Evolutionary conservation across 495 filamentous ascomycete genomes (phyloP).

Genomic region (Baudoinia panamericana): DNA sequence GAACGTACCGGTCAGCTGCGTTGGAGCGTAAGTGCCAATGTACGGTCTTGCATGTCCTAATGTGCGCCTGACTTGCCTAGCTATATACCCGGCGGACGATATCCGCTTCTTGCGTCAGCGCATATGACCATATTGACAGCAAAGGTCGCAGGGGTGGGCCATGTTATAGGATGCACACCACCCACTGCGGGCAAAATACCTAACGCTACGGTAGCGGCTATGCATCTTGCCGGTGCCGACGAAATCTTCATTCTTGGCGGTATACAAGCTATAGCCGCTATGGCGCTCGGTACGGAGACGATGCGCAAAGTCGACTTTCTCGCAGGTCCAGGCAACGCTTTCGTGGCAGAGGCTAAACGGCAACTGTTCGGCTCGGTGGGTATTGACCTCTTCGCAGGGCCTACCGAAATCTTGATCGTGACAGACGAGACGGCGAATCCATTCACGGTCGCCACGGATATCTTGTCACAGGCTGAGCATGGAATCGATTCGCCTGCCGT

Average conservation of each 20-base stretch:
- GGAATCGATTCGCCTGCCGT: constrained; percentile 36
- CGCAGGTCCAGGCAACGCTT: constrained; percentile 42
- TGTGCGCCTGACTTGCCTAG: no score
- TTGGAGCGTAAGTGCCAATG: no score
- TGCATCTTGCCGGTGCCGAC: constrained; percentile 41
- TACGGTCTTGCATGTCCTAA: no score
- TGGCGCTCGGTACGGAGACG: constrained; percentile 55
- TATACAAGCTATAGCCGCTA: constrained; percentile 46
- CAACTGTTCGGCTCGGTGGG: constrained; percentile 43
- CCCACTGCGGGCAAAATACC: constrained; percentile 40
- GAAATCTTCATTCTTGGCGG: constrained; percentile 41
- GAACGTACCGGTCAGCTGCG: constrained; percentile 5
- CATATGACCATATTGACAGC: constrained; percentile 47
- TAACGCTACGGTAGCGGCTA: constrained; percentile 38
- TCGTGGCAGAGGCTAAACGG: constrained; percentile 42
- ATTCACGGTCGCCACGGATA: constrained; percentile 38
- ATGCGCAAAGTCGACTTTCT: constrained; percentile 41
- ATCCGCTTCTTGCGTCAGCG: constrained; percentile 41
- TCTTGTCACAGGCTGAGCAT: constrained; percentile 42
- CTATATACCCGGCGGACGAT: constrained; percentile 42
- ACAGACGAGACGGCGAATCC: constrained; percentile 39
- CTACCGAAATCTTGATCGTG: constrained; percentile 43
- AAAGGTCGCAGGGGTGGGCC: constrained; percentile 40
- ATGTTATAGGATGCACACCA: constrained; percentile 40
- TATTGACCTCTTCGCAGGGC: constrained; percentile 41